Evolutionary conservation across 202 grass and related monocot genomes (phyloP).

Genomic region (Tripidium arundinaceum): DNA sequence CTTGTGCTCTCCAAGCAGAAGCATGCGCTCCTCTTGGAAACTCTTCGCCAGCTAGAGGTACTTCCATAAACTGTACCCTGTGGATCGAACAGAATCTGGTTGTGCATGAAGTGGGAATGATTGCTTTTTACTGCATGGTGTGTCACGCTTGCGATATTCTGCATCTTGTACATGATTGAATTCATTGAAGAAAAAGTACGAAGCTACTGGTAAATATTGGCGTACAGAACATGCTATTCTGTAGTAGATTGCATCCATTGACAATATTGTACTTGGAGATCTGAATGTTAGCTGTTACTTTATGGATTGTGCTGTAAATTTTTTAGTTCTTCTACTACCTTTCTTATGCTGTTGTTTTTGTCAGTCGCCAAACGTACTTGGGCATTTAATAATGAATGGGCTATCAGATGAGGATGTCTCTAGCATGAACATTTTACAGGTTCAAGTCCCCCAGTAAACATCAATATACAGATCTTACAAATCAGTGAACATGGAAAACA

Average conservation of each 20-base stretch:
- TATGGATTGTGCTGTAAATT: background rate
- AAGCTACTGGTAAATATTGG: background rate
- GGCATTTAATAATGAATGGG: conserved; percentile 16
- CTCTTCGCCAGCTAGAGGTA: conserved; percentile 95
- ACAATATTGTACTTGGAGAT: background rate
- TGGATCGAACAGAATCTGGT: background rate
- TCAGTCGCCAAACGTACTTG: conserved; percentile 24
- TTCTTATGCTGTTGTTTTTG: background rate
- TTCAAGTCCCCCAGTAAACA: conserved; percentile 8
- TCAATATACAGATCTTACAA: conserved; percentile 1
- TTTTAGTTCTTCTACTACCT: background rate
- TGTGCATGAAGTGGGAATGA: background rate
- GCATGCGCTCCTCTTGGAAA: conserved; percentile 58
- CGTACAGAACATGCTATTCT: conserved; percentile 10
- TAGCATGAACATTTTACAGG: background rate
- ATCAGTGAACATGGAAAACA: background rate
- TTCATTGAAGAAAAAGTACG: too few relatives aligned
- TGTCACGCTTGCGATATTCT: conserved; percentile 1
- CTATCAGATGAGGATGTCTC: conserved; percentile 12
- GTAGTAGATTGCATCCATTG: conserved; percentile 9
- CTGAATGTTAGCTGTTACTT: background rate
- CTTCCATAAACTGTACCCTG: conserved; percentile 18
- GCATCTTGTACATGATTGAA: conserved; percentile 15
- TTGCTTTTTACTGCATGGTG: background rate
- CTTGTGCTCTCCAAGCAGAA: conserved; percentile 78